Conservation (phyloP, 371 early-diverging fungal genomes). For the Mucor circinelloides region DNA sequence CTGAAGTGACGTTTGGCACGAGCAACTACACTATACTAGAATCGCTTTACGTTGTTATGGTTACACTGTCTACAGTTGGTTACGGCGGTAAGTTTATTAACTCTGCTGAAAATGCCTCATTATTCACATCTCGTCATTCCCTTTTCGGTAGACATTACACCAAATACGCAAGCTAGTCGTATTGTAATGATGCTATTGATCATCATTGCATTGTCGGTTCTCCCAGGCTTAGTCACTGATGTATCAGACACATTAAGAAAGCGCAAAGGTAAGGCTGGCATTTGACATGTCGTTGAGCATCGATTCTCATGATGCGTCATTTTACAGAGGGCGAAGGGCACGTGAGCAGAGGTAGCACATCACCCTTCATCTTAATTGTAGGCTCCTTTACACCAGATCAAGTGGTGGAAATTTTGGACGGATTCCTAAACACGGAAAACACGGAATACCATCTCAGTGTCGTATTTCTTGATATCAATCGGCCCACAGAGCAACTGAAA, state of each 20-base stretch:
- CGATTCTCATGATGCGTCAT: too few species aligned
- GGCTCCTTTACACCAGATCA: slow-evolving; percentile 58
- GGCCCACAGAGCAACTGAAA: slow-evolving; percentile 56
- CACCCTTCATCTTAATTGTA: slow-evolving; percentile 64
- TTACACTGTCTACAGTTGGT: slow-evolving; percentile 78
- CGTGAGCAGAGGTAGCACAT: slow-evolving; percentile 44
- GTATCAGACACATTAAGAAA: slow-evolving; percentile 58
- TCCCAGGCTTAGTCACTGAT: slow-evolving; percentile 63
- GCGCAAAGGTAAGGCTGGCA: slow-evolving; percentile 32
- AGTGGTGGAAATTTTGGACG: slow-evolving; percentile 62
- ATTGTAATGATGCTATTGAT: slow-evolving; percentile 74
- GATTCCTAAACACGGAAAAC: slow-evolving; percentile 59
- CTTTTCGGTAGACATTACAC: slow-evolving; percentile 54
- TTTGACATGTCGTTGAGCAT: background rate
- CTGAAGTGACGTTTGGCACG: slow-evolving; percentile 63
- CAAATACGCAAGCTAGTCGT: slow-evolving; percentile 59
- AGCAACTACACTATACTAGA: slow-evolving; percentile 51
- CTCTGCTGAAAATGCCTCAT: background rate
- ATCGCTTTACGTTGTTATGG: slow-evolving; percentile 62
- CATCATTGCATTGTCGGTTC: slow-evolving; percentile 61
- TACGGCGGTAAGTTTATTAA: slow-evolving; percentile 56
- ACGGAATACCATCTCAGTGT: slow-evolving; percentile 48
- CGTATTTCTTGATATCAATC: slow-evolving; percentile 58
- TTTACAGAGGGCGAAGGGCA: slow-evolving; percentile 45
- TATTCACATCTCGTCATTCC: background rate